A percentile compares a stretch with the other conserved stretches of the same genome.
These are phyloP conservation scores for Thielaviopsis populi DNA, from an alignment of 2,329 filamentous ascomycete genomes.

Conservation along the genomic window DNA sequence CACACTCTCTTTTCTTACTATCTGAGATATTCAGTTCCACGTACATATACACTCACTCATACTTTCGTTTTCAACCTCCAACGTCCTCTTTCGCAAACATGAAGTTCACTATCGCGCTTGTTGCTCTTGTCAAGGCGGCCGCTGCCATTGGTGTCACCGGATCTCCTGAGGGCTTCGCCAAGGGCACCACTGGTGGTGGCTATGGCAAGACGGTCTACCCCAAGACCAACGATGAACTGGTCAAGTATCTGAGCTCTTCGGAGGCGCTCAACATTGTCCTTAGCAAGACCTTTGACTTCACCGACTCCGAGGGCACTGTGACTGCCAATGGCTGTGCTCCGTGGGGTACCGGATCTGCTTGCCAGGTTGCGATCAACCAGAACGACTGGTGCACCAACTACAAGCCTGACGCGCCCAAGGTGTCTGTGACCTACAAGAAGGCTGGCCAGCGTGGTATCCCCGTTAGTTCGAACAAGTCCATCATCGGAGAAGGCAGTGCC, in stretches of 20 bases:
- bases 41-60: not conserved
- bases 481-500: conserved; percentile 37
- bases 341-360: conserved; percentile 36
- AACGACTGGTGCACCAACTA: conserved; percentile 45
- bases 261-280: conserved; percentile 42
- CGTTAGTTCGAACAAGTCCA: conserved; percentile 41
- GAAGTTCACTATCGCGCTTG: conserved; percentile 18
- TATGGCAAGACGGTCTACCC: conserved; percentile 39
- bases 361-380: conserved; percentile 47
- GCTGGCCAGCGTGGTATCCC: conserved; percentile 36
- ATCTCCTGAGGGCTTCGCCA: conserved; percentile 30
- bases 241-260: conserved; percentile 41
- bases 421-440: conserved; percentile 34
- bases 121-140: conserved; percentile 21
- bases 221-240: conserved; percentile 38
- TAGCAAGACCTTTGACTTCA: conserved; percentile 41
- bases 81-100: conserved; percentile 12
- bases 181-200: conserved; percentile 46
- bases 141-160: conserved; percentile 23
- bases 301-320: conserved; percentile 36
- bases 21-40: not conserved
- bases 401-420: conserved; percentile 33
- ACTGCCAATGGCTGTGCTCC: conserved; percentile 42
- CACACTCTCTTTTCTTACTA: not conserved
- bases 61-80: not conserved